These are phyloP conservation scores for Fraxinus baroniana DNA, from an alignment of 305 asterid genomes.

Conservation along the genomic window DNA sequence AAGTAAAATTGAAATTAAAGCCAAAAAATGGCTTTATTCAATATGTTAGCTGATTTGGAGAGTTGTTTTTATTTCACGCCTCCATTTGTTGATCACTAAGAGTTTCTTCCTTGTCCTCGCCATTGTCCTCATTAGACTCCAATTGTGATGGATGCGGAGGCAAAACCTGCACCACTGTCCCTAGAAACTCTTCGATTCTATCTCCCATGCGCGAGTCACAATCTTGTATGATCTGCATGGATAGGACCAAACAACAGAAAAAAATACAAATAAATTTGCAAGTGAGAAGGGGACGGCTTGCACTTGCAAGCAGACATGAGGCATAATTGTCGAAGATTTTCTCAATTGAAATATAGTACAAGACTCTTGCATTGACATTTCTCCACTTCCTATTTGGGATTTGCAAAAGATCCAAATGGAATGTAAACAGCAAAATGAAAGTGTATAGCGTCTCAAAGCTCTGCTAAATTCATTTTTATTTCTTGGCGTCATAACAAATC, in stretches of 20 bases:
- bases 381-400: neutral
- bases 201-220: slow-evolving; percentile 51
- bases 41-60: neutral
- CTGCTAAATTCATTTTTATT: neutral
- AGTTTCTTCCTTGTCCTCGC: slow-evolving; percentile 16
- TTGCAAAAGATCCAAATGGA: neutral
- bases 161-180: slow-evolving; percentile 35
- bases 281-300: neutral
- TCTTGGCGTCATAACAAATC: neutral
- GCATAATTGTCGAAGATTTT: neutral
- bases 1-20: neutral
- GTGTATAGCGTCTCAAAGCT: neutral
- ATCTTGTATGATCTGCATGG: slow-evolving; percentile 54
- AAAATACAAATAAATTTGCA: neutral
- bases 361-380: neutral
- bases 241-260: neutral
- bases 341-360: neutral
- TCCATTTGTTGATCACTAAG: slow-evolving; percentile 10
- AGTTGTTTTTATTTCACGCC: neutral
- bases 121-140: slow-evolving; percentile 20
- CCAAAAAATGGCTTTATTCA: neutral
- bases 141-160: slow-evolving; percentile 49
- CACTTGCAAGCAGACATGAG: neutral
- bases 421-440: neutral
- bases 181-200: slow-evolving; percentile 36